A percentile compares a stretch with the other conserved stretches of the same genome.
Conservation (phyloP, 352 stramenopile genomes). For the Pythium coloratum region DNA sequence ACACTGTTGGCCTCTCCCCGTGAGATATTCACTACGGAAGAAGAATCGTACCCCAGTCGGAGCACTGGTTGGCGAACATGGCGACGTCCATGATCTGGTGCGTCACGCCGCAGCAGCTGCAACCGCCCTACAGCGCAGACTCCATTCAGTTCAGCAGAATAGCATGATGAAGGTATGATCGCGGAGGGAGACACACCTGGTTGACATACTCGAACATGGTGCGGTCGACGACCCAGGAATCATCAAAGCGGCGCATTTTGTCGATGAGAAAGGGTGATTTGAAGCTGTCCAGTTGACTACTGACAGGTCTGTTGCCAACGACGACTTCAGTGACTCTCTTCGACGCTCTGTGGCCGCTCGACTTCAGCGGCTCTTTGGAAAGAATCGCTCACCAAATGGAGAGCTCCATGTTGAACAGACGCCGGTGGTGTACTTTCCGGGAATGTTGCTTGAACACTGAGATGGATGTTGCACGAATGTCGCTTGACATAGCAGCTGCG, state of each 20-base stretch:
- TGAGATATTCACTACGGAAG: too few species aligned
- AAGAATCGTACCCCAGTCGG: conserved; percentile 67
- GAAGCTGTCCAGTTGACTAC: conserved; percentile 9
- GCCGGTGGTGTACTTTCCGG: conserved; percentile 17
- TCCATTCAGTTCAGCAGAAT: too few species aligned
- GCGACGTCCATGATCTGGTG: conserved; percentile 87
- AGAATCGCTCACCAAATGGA: background rate
- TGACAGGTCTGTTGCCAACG: background rate
- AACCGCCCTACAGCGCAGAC: conserved; percentile 60
- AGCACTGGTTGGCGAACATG: conserved; percentile 87
- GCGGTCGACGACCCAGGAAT: conserved; percentile 90
- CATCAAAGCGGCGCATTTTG: conserved; percentile 69
- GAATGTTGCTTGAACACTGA: conserved; percentile 15
- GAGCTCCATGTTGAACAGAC: conserved; percentile 11
- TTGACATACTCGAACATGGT: conserved; percentile 95
- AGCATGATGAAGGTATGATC: background rate
- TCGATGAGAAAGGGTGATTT: too few species aligned
- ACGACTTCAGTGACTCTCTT: background rate
- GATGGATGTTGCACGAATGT: conserved; percentile 23
- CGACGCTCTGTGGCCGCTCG: background rate
- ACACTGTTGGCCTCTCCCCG: too few species aligned
- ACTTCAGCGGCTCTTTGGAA: conserved; percentile 8
- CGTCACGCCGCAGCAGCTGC: conserved; percentile 90
- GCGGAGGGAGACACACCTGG: conserved; percentile 37
- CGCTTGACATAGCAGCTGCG: conserved; percentile 1